Evolutionary conservation across 345 rosid genomes (phyloP), one percentile per base, ranked within the genome.

Genomic region (Cardamine resedifolia): DNA sequence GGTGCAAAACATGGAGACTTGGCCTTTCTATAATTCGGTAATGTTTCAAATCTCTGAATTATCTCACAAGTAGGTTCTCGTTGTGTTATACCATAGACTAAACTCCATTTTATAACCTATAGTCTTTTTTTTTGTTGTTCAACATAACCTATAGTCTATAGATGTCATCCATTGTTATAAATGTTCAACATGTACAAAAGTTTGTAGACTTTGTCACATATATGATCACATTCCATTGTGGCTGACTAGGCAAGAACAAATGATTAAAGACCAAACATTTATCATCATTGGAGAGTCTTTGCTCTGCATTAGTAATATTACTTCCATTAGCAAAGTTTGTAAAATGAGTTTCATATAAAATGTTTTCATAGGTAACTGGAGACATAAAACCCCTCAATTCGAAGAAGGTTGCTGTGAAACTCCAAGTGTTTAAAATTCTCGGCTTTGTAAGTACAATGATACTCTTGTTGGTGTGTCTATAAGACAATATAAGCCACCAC

Each of bases 1-100:
- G 77, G 96, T 88, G 14, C 97, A 94, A 70, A 89, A 89, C 71
- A 79, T 89, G 97, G 98, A 94, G 76, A 86, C 97, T 41, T 82
- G 85, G 84, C 98, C 98, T 51, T 87, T 89, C 84, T 94, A 80
- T 82, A 87, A 89, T 70, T 95, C 90, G 91, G 98, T 78, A 78
- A 53, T 6, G 10, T 47, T 47, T 68, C 58, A 60, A 61, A 9
- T 18, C 31, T 1, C 30, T 39, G 15, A 27, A 36, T 34, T 48
- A 20, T 51, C 64, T 62, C 43, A 36, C 39, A 11, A 24, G 1
- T 7, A 24, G 10, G 14, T 49, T 2, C 2, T 0, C 7, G 10
- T 48, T 15, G 26, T 58, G 56, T 20, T 20, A 26, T 15, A 70
- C 1, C 50, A 49, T 59, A 12, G 50, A 7, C 18, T 12, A 31